Percentiles rank a stretch among this genome's conserved stretches.
Conservation (phyloP, 495 filamentous ascomycete genomes). For the Penicillium alfredii region DNA sequence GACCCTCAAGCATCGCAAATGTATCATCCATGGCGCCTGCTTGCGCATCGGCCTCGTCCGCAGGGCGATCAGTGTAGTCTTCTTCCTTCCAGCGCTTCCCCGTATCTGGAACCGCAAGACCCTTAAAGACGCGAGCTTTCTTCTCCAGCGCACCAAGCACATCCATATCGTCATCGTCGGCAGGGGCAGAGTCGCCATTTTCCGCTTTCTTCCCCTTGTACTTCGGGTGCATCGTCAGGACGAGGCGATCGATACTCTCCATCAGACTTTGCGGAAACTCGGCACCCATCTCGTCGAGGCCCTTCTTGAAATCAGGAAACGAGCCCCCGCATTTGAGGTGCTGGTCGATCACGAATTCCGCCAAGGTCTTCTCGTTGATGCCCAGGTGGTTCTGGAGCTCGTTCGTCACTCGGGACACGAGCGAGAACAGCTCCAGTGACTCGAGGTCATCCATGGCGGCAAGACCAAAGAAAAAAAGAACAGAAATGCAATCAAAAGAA, state of each 20-base stretch:
- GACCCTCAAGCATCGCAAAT: conserved; percentile 78
- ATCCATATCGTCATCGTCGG: conserved; percentile 29
- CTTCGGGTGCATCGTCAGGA: conserved; percentile 85
- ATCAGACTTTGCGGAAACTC: conserved; percentile 87
- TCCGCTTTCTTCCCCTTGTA: conserved; percentile 51
- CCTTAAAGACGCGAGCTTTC: conserved; percentile 80
- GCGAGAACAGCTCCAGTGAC: conserved; percentile 82
- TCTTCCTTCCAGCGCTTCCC: conserved; percentile 54
- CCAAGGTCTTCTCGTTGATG: conserved; percentile 86
- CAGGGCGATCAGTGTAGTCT: conserved; percentile 23
- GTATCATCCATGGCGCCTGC: conserved; percentile 83
- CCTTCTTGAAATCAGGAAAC: conserved; percentile 62
- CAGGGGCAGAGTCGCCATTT: conserved; percentile 12
- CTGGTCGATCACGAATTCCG: conserved; percentile 91
- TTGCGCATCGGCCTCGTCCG: conserved; percentile 31
- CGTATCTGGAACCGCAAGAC: conserved; percentile 81
- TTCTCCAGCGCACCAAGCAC: conserved; percentile 45
- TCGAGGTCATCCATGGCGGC: conserved; percentile 78
- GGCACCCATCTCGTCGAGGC: conserved; percentile 67
- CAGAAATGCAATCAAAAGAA: conserved; percentile 1
- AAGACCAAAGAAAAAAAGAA: conserved; percentile 3
- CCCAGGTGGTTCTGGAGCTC: conserved; percentile 93
- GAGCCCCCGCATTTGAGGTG: conserved; percentile 64
- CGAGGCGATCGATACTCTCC: conserved; percentile 83
- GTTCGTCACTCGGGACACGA: conserved; percentile 90